phyloP scores from a whole-genome alignment of 2,329 filamentous ascomycete species.

The Beauveria sp. region DNA sequence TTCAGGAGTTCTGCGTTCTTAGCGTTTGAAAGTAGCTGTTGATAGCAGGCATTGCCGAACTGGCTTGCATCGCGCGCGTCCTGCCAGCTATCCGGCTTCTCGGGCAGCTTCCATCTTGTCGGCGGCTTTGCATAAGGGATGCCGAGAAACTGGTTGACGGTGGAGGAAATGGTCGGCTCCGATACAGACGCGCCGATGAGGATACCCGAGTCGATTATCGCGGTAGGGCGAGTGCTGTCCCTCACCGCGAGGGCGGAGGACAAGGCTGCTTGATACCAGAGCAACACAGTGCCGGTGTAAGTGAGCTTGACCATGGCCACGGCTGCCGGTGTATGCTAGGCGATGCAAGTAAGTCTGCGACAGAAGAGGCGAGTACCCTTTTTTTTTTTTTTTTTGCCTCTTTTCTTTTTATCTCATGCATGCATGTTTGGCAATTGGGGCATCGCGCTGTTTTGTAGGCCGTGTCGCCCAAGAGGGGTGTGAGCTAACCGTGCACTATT shows the following conservation, averaged over 20 bases:
- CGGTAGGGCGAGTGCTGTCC: neutral
- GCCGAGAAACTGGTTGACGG: slow-evolving; percentile 23
- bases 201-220: neutral
- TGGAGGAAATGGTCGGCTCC: neutral
- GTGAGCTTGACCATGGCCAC: neutral
- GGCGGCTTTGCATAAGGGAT: slow-evolving; percentile 24
- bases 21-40: neutral
- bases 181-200: neutral
- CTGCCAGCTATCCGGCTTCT: slow-evolving; percentile 16
- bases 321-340: neutral
- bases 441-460: neutral
- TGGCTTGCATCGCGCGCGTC: slow-evolving; percentile 18
- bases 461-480: neutral
- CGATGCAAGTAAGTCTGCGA: neutral
- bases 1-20: neutral
- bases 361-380: neutral
- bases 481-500: neutral
- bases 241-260: neutral
- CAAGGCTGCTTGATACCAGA: neutral
- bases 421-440: neutral
- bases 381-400: neutral
- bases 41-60: slow-evolving; percentile 19
- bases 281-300: slow-evolving; percentile 1
- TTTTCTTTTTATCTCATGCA: neutral
- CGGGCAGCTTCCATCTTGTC: slow-evolving; percentile 19